phyloP scores from a whole-genome alignment of 2,329 filamentous ascomycete genomes.

The Didymella exigua region DNA sequence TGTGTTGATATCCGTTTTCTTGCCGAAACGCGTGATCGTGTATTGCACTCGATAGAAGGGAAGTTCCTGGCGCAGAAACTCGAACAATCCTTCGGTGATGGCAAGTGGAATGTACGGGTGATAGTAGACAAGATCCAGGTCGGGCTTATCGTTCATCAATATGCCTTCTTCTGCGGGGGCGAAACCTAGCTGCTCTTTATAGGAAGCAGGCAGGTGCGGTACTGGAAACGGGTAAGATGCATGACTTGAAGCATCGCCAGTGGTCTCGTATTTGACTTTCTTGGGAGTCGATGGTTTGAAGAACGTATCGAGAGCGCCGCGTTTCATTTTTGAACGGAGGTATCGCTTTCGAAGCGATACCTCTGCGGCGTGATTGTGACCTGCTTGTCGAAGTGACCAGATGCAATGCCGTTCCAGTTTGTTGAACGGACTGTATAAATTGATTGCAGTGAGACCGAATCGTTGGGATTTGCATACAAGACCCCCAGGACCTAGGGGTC shows the following conservation, averaged over 20 bases:
- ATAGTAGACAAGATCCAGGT: conserved; percentile 77
- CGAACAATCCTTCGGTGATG: conserved; percentile 66
- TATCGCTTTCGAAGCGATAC: not conserved
- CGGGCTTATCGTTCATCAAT: conserved; percentile 67
- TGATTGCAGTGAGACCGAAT: no score
- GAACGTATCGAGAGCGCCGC: conserved; percentile 72
- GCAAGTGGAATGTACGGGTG: conserved; percentile 70
- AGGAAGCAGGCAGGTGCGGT: conserved; percentile 52
- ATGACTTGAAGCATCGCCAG: conserved; percentile 50
- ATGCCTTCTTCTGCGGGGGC: conserved; percentile 60
- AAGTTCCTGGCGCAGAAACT: conserved; percentile 71
- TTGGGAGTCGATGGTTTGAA: conserved; percentile 59
- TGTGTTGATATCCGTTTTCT: conserved; percentile 67
- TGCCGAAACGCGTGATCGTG: conserved; percentile 68
- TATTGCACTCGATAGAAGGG: conserved; percentile 80
- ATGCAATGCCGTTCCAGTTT: not conserved
- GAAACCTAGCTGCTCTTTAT: conserved; percentile 51
- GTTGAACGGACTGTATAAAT: no score
- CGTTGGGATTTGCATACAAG: not conserved
- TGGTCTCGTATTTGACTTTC: conserved; percentile 47
- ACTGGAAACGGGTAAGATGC: conserved; percentile 60
- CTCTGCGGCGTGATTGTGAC: not conserved
- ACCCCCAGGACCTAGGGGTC: not conserved
- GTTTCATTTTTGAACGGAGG: conserved; percentile 43
- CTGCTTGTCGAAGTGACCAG: not conserved